A percentile compares a stretch with the other conserved stretches of the same genome.
Evolutionary conservation across 108 stramenopile species (phyloP).

Genomic region (Nannochloropsis granulata): DNA sequence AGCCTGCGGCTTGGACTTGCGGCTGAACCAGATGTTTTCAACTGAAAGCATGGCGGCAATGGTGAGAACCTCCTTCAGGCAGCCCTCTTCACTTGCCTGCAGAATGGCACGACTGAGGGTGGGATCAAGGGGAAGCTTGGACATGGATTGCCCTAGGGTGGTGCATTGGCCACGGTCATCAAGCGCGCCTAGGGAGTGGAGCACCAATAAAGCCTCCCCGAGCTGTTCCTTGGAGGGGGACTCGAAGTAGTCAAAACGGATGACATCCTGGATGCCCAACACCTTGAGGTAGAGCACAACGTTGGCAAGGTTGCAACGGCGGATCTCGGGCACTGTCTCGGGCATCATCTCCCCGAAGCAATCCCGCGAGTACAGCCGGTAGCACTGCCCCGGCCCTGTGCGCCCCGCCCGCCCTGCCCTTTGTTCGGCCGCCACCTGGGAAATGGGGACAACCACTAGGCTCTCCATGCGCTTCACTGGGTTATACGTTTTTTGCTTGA

Average conservation of each 20-base stretch:
- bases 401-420: slow-evolving; percentile 45
- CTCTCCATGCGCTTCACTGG: slow-evolving; percentile 21
- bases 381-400: slow-evolving; percentile 44
- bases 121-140: slow-evolving; percentile 1
- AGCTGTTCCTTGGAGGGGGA: slow-evolving; percentile 47
- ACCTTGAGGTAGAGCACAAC: slow-evolving; percentile 72
- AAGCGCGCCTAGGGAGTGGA: slow-evolving; percentile 39
- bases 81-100: slow-evolving; percentile 10
- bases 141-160: neutral
- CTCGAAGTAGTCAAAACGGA: slow-evolving; percentile 72
- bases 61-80: slow-evolving; percentile 29
- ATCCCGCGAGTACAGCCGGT: slow-evolving; percentile 41
- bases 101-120: slow-evolving; percentile 28
- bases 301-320: slow-evolving; percentile 60
- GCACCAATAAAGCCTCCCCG: slow-evolving; percentile 24
- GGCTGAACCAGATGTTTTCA: slow-evolving; percentile 35
- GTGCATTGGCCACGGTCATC: slow-evolving; percentile 28
- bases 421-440: slow-evolving; percentile 34
- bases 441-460: slow-evolving; percentile 33
- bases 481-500: slow-evolving; percentile 64
- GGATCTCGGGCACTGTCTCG: slow-evolving; percentile 69
- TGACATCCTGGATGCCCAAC: slow-evolving; percentile 71
- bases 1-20: neutral
- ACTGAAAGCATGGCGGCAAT: slow-evolving; percentile 35
- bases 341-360: slow-evolving; percentile 26